These are phyloP conservation scores for Phaeosphaeriaceae sp. DNA, from an alignment of 2,329 filamentous ascomycete genomes.

Conservation along the genomic window DNA sequence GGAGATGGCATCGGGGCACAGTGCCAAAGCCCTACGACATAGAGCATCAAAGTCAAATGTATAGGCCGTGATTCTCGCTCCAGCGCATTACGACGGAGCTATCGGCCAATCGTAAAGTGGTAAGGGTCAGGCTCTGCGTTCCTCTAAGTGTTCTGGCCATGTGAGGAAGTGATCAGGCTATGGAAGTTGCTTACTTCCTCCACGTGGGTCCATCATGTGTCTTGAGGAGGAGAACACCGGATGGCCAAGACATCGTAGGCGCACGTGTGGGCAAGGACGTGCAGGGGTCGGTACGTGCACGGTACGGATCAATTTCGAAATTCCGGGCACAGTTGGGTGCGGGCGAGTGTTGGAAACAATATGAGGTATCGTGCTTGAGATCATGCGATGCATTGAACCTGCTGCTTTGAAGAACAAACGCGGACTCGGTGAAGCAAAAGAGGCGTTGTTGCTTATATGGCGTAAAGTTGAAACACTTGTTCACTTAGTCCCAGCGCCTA, in stretches of 20 bases:
- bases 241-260: slow-evolving; percentile 9
- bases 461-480: slow-evolving; percentile 4
- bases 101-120: slow-evolving; percentile 36
- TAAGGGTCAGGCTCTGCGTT: slow-evolving; percentile 23
- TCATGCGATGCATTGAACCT: slow-evolving; percentile 14
- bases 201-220: slow-evolving; percentile 6
- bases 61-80: slow-evolving; percentile 48
- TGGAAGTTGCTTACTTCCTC: slow-evolving; percentile 11
- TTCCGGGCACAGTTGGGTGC: slow-evolving; percentile 11
- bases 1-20: slow-evolving; percentile 45
- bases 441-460: slow-evolving; percentile 3
- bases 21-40: slow-evolving; percentile 43
- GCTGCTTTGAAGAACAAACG: slow-evolving; percentile 8
- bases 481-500: neutral
- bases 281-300: neutral
- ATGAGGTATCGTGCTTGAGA: slow-evolving; percentile 11
- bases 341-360: slow-evolving; percentile 11
- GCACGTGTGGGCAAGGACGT: slow-evolving; percentile 1
- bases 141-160: slow-evolving; percentile 6
- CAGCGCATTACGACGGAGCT: slow-evolving; percentile 47
- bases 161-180: slow-evolving; percentile 6
- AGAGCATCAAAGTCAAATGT: slow-evolving; percentile 52
- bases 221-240: slow-evolving; percentile 14
- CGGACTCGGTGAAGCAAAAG: neutral
- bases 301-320: slow-evolving; percentile 10